Percentiles rank a stretch among this genome's conserved stretches.
Evolutionary conservation across 2,329 filamentous ascomycete species (phyloP).

Genomic region (Pestalotiopsis sp.): DNA sequence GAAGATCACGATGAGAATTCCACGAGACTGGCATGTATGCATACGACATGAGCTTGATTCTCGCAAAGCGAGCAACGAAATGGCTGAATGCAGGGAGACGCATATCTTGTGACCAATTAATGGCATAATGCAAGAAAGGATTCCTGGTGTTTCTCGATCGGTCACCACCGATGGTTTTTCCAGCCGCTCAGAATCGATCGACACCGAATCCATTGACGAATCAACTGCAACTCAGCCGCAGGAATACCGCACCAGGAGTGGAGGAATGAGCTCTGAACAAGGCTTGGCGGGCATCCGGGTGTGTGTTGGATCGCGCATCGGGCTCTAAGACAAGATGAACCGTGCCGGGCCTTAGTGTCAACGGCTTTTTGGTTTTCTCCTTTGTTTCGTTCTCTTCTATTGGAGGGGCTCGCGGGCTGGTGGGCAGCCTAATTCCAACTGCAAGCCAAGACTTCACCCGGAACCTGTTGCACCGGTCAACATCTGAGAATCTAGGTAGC

Average conservation of each 20-base stretch:
- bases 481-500: neutral
- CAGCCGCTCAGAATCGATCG: neutral
- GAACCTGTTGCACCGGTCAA: neutral
- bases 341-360: neutral
- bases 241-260: neutral
- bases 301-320: neutral
- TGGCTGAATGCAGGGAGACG: neutral
- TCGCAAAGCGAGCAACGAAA: too few relatives aligned
- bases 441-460: neutral
- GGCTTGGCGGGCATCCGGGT: neutral
- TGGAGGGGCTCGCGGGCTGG: neutral
- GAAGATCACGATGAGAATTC: too few relatives aligned
- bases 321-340: neutral
- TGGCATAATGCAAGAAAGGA: neutral
- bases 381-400: neutral
- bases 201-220: neutral
- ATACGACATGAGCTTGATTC: too few relatives aligned
- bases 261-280: neutral
- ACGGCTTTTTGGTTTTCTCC: neutral
- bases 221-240: neutral
- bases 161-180: neutral
- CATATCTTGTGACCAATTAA: neutral
- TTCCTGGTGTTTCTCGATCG: neutral
- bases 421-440: neutral
- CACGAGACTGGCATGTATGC: too few relatives aligned